These are phyloP conservation scores for Saccharomycodes ludwigii DNA, from an alignment of 805 yeast genomes.

Conservation along the genomic window DNA sequence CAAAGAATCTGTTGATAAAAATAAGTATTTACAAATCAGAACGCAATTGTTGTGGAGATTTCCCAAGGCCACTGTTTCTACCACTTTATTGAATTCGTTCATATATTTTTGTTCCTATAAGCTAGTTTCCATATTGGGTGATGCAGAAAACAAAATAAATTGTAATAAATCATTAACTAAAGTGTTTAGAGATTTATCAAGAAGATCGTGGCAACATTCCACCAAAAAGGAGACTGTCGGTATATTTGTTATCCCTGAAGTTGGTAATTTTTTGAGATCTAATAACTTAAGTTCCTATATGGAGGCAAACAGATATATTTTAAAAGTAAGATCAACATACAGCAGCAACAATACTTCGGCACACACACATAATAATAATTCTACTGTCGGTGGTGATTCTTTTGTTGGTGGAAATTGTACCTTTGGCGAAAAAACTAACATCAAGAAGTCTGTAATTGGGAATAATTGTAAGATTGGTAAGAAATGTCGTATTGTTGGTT, in stretches of 20 bases:
- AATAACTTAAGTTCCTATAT: conserved; percentile 71
- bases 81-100: conserved; percentile 60
- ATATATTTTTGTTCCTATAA: conserved; percentile 52
- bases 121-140: conserved; percentile 38
- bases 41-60: conserved; percentile 84
- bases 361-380: conserved; percentile 29
- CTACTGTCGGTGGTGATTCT: conserved; percentile 82
- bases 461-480: conserved; percentile 65
- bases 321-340: conserved; percentile 32
- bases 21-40: conserved; percentile 63
- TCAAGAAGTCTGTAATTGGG: conserved; percentile 79
- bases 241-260: conserved; percentile 56
- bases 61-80: conserved; percentile 67
- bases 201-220: conserved; percentile 85
- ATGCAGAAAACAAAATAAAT: conserved; percentile 17
- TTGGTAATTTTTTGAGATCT: conserved; percentile 60
- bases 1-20: conserved; percentile 52
- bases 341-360: conserved; percentile 12
- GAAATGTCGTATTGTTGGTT: conserved; percentile 80
- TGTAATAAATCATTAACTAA: conserved; percentile 43
- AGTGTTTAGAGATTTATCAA: conserved; percentile 73
- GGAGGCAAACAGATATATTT: conserved; percentile 76
- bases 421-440: conserved; percentile 72
- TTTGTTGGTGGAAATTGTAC: conserved; percentile 55
- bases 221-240: conserved; percentile 47